phyloP scores from a whole-genome alignment of 2,329 filamentous ascomycete genomes.

The Canariomyces notabilis region DNA sequence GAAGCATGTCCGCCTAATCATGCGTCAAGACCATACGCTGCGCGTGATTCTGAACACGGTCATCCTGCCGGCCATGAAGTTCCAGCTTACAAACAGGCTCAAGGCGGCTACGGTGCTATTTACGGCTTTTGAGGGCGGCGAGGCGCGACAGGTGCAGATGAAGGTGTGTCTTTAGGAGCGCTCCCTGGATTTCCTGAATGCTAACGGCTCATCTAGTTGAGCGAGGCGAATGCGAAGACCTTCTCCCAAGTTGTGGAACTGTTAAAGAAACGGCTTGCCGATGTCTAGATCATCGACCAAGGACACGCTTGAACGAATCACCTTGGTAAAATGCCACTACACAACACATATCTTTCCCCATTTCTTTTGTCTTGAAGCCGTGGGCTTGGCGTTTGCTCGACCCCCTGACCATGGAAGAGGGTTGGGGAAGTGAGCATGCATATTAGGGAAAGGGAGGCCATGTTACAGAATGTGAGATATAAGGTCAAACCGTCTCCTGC shows the following conservation, averaged over 20 bases:
- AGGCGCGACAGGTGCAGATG: constrained; percentile 53
- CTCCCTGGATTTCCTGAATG: background rate
- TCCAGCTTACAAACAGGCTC: constrained; percentile 69
- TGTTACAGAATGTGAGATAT: background rate
- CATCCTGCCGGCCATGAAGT: constrained; percentile 71
- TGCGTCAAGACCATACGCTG: constrained; percentile 86
- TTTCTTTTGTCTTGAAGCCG: background rate
- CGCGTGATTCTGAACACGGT: constrained; percentile 82
- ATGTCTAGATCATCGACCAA: constrained; percentile 14
- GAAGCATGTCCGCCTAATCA: constrained; percentile 67
- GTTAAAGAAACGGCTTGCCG: constrained; percentile 22
- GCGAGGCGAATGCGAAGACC: constrained; percentile 23
- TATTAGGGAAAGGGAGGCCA: constrained; percentile 9
- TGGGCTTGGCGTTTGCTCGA: background rate
- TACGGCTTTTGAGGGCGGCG: constrained; percentile 55
- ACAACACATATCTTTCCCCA: background rate
- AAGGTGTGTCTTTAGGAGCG: constrained; percentile 42
- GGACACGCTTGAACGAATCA: background rate
- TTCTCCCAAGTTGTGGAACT: constrained; percentile 23
- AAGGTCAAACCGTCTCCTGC: too few species aligned
- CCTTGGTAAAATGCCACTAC: background rate
- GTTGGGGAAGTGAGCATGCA: constrained; percentile 3
- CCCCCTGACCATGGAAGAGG: background rate
- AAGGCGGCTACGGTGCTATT: constrained; percentile 66
- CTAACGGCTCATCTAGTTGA: constrained; percentile 17